Evolutionary conservation across 345 rosid genomes (phyloP).

Genomic region (Salix purpurea): DNA sequence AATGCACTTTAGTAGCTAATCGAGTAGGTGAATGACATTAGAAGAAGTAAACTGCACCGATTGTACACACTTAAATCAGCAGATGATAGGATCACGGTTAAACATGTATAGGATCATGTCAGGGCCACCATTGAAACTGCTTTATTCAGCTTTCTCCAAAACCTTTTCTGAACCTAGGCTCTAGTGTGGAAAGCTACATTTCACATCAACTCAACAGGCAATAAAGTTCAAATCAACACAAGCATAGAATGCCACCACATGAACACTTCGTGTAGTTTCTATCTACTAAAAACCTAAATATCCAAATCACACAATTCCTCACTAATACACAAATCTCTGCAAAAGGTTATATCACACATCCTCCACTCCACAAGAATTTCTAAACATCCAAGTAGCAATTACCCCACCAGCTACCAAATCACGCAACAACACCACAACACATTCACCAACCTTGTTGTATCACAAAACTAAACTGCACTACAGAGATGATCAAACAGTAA

Average conservation of each 20-base stretch:
- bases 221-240: background rate
- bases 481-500: constrained; percentile 3
- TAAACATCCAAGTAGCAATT: background rate
- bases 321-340: background rate
- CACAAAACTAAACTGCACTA: background rate
- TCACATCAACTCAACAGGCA: background rate
- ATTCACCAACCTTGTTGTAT: background rate
- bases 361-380: background rate
- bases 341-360: background rate
- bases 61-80: background rate
- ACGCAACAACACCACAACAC: background rate
- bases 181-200: background rate
- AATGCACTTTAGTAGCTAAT: background rate
- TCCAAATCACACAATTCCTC: background rate
- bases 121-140: background rate
- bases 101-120: background rate
- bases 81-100: background rate
- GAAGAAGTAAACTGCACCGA: background rate
- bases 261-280: background rate
- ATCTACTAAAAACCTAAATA: no score
- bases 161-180: background rate
- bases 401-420: background rate
- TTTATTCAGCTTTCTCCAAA: background rate
- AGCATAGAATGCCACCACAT: background rate
- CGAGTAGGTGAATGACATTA: background rate